These are phyloP conservation scores for Pinus albicaulis DNA, from an alignment of 75 land plant genomes.

Conservation along the genomic window DNA sequence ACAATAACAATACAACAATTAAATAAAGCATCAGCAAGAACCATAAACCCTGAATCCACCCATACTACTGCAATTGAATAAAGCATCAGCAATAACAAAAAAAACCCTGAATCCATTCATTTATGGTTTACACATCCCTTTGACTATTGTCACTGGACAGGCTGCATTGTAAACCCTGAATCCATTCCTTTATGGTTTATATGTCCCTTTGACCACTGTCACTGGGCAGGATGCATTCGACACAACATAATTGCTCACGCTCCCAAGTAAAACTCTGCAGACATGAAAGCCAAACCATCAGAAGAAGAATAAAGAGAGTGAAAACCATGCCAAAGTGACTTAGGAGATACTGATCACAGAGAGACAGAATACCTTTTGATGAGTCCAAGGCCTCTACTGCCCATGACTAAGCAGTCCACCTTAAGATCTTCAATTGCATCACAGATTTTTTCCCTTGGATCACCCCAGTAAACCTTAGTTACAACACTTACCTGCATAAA, in stretches of 20 bases:
- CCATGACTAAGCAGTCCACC: constrained; percentile 44
- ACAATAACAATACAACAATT: too few relatives aligned
- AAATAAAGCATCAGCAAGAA: too few relatives aligned
- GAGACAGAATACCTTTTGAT: constrained; percentile 37
- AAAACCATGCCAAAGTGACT: too few relatives aligned
- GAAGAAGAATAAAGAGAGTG: background rate
- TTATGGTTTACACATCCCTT: background rate
- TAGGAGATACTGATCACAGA: background rate
- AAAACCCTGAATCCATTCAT: too few relatives aligned
- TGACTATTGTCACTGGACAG: constrained; percentile 55
- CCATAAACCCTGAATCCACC: too few relatives aligned
- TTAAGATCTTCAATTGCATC: constrained; percentile 42
- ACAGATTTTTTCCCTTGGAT: constrained; percentile 57
- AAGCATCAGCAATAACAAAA: too few relatives aligned
- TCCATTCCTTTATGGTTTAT: too few relatives aligned
- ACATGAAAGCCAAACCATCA: background rate
- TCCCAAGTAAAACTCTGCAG: constrained; percentile 48
- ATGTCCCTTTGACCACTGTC: constrained; percentile 35
- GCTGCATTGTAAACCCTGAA: constrained; percentile 31
- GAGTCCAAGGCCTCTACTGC: constrained; percentile 51
- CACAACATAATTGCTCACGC: constrained; percentile 52
- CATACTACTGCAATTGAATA: too few relatives aligned
- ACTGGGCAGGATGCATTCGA: constrained; percentile 50
- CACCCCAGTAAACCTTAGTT: constrained; percentile 58
- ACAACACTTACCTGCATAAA: constrained; percentile 28